phyloP scores from a whole-genome alignment of 1,284 basidiomycete genomes.

The Mycena citricolor region DNA sequence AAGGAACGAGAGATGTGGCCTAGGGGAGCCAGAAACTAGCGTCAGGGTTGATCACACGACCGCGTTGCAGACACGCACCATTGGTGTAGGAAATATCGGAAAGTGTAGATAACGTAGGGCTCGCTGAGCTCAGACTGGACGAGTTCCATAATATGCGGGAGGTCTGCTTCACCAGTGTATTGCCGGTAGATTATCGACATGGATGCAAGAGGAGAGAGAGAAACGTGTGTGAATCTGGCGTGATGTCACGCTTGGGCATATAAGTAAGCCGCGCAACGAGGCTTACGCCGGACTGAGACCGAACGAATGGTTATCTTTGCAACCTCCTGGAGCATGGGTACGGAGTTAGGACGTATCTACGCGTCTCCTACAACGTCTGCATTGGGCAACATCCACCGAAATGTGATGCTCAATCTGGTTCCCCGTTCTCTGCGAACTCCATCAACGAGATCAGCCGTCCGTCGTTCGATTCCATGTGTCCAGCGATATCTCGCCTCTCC shows the following conservation, averaged over 20 bases:
- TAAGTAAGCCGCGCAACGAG: no score
- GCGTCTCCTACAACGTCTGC: slow-evolving; percentile 73
- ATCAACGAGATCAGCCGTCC: slow-evolving; percentile 47
- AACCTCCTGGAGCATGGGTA: no score
- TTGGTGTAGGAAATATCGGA: slow-evolving; percentile 90
- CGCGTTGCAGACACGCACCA: slow-evolving; percentile 63
- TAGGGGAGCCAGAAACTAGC: slow-evolving; percentile 33
- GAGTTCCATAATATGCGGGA: slow-evolving; percentile 79
- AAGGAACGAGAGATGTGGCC: slow-evolving; percentile 93
- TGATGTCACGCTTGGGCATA: no score
- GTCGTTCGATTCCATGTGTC: slow-evolving; percentile 65
- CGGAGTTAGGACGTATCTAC: slow-evolving; percentile 53
- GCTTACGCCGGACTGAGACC: no score
- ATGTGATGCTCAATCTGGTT: slow-evolving; percentile 71
- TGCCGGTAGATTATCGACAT: slow-evolving; percentile 60
- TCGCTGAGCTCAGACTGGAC: slow-evolving; percentile 94
- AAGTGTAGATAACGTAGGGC: slow-evolving; percentile 93
- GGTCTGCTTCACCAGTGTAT: slow-evolving; percentile 76
- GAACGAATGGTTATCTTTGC: no score
- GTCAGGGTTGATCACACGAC: slow-evolving; percentile 28
- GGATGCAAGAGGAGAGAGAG: slow-evolving; percentile 6
- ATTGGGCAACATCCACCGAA: slow-evolving; percentile 75
- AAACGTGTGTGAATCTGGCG: no score
- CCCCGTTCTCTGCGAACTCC: slow-evolving; percentile 45
- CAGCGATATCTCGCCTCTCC: slow-evolving; percentile 71